Conservation (phyloP, 2,329 filamentous ascomycete genomes). For the Aspergillus chevalieri region DNA sequence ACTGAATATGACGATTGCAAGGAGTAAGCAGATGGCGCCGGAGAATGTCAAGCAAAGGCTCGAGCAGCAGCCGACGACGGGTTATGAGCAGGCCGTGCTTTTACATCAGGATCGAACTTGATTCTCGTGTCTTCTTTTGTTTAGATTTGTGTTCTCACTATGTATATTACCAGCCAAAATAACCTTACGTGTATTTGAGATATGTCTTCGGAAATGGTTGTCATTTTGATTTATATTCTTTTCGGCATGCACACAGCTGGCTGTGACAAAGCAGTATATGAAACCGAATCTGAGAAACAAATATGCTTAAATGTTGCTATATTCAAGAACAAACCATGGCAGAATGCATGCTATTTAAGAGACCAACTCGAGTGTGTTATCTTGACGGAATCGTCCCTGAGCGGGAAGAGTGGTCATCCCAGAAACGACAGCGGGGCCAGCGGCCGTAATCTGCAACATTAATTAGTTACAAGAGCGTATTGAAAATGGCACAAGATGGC, state of each 20-base stretch:
- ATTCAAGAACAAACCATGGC: not conserved
- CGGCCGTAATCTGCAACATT: slow-evolving; percentile 57
- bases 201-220: slow-evolving; percentile 14
- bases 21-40: slow-evolving; percentile 13
- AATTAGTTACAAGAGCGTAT: slow-evolving; percentile 9
- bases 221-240: slow-evolving; percentile 7
- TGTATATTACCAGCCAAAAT: slow-evolving; percentile 20
- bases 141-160: slow-evolving; percentile 8
- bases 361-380: slow-evolving; percentile 62
- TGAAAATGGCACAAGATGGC: not conserved
- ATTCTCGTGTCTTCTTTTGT: not conserved
- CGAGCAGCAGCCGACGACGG: slow-evolving; percentile 13
- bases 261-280: not conserved
- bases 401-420: slow-evolving; percentile 59
- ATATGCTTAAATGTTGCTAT: not conserved
- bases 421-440: slow-evolving; percentile 67
- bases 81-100: slow-evolving; percentile 13
- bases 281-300: not conserved
- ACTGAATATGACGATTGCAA: slow-evolving; percentile 50
- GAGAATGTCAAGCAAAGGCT: slow-evolving; percentile 5
- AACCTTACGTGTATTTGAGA: slow-evolving; percentile 13
- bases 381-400: slow-evolving; percentile 59
- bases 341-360: slow-evolving; percentile 3
- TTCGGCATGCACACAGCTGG: not conserved
- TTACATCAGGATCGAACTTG: slow-evolving; percentile 9